A percentile compares a stretch with the other conserved stretches of the same genome.
phyloP scores from a whole-genome alignment of 352 stramenopile genomes.

The Phytopythium montanum region DNA sequence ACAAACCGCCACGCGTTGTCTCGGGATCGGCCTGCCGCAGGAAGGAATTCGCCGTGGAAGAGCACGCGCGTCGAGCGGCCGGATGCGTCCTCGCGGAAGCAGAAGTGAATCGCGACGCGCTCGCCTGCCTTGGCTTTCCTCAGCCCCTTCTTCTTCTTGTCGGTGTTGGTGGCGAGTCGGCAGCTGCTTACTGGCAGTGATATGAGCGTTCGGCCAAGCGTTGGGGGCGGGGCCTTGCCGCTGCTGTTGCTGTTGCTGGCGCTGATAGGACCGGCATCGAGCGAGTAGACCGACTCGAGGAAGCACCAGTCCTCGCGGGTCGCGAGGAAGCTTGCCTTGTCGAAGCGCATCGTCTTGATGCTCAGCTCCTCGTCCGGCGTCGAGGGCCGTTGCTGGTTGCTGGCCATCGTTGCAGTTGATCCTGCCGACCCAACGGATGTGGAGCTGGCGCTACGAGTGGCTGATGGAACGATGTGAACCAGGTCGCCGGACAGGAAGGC shows the following conservation, averaged over 20 bases:
- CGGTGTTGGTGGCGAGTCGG: conserved; percentile 15
- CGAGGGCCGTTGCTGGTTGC: neutral
- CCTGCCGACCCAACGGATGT: neutral
- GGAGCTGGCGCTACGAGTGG: neutral
- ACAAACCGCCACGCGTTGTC: conserved; percentile 9
- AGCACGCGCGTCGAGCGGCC: conserved; percentile 29
- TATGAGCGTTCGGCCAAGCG: conserved; percentile 5
- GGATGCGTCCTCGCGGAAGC: conserved; percentile 33
- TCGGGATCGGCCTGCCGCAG: conserved; percentile 4
- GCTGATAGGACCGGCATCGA: neutral
- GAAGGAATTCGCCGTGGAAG: conserved; percentile 37
- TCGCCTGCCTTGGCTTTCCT: conserved; percentile 21
- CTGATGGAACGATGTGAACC: conserved; percentile 20
- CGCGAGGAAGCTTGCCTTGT: conserved; percentile 27
- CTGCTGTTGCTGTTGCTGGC: neutral
- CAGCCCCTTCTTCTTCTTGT: conserved; percentile 1
- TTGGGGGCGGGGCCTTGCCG: neutral
- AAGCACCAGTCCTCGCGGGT: conserved; percentile 41
- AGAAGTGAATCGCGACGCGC: conserved; percentile 41
- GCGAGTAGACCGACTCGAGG: conserved; percentile 27
- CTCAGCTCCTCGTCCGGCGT: conserved; percentile 15
- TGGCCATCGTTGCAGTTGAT: neutral
- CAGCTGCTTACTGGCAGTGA: conserved; percentile 4
- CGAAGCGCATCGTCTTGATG: conserved; percentile 35
- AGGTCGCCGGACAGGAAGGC: conserved; percentile 33